Conservation (phyloP, 2,329 filamentous ascomycete genomes). For the Colletotrichum somersetense region DNA sequence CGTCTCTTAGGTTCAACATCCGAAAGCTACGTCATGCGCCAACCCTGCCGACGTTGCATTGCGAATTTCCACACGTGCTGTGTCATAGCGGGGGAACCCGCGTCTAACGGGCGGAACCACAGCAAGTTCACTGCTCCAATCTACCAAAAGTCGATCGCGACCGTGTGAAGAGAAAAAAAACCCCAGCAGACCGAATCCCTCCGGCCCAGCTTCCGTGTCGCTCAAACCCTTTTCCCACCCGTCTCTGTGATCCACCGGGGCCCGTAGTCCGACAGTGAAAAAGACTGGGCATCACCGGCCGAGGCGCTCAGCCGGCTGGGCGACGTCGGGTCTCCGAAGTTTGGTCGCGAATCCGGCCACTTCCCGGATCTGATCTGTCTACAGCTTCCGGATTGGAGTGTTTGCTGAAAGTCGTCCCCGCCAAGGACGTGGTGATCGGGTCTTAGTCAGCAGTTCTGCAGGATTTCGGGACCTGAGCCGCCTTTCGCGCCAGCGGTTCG, state of each 20-base stretch:
- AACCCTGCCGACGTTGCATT: conserved; percentile 31
- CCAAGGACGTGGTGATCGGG: not conserved
- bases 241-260: conserved; percentile 1
- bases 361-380: not conserved
- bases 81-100: conserved; percentile 35
- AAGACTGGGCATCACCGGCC: not conserved
- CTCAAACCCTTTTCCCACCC: not conserved
- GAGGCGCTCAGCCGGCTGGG: not conserved
- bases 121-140: not conserved
- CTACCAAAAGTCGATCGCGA: not conserved
- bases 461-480: conserved; percentile 20
- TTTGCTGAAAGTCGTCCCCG: not conserved
- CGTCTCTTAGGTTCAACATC: conserved; percentile 3
- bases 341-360: not conserved
- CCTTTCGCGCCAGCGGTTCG: conserved; percentile 24
- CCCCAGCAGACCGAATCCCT: not conserved
- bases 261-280: not conserved
- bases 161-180: not conserved
- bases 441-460: conserved; percentile 32
- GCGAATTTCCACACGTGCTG: conserved; percentile 31
- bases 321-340: not conserved
- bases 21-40: conserved; percentile 25
- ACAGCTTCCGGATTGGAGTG: not conserved
- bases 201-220: conserved; percentile 1
- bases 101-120: conserved; percentile 2